Base-by-base conservation (phyloP, 2,329 filamentous ascomycete genomes). In the Elsinoe arachidis region DNA sequence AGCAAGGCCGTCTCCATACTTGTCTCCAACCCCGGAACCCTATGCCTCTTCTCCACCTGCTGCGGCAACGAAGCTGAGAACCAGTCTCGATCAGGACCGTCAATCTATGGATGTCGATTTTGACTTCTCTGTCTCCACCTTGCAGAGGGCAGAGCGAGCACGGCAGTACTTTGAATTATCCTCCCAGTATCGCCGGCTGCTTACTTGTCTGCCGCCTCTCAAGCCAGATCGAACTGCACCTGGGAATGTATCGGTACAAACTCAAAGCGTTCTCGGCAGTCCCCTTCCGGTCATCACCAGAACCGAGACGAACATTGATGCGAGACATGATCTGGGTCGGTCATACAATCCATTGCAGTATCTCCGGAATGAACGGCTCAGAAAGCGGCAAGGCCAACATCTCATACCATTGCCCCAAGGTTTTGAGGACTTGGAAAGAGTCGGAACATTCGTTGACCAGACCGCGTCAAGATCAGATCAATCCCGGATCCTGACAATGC, bases 281-380 rank as follows among this genome's bases (percentile, higher is more conserved):
- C 64, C 70, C 0, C 66, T 70, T 58, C 70, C 73, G 61, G 65
- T 73, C 49, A 63, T 73, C 59, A 69, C 64, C 58, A 67, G 75
- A 64, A 55, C 69, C 58, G 60, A 69, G 56, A 69, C 70, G 61
- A 53, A 73, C 63, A 65, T 66, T 26, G 70, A 64, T 62, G 69
- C 64, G 60, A 69, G 69, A 60, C 65, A 70, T 41, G 66, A 58
- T n/a, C 70, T 85, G 6, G 87, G 87, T 3, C 84, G 91, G 55
- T 74, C 78, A 1, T 97, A 97, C 69, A 96, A 99, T 68, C 93
- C 92, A 3, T 73, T 99, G 21, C 93, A 97, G 70, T 90, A 90
- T 64, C 87, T 97, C 57, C 85, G 93, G 17, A 97, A 99, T 67
- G 82, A 92, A 49, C 92, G 91, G 68, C 81, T 93, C 11, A 81